phyloP scores from a whole-genome alignment of 257 asterid genomes.

The Rauvolfia tetraphylla region DNA sequence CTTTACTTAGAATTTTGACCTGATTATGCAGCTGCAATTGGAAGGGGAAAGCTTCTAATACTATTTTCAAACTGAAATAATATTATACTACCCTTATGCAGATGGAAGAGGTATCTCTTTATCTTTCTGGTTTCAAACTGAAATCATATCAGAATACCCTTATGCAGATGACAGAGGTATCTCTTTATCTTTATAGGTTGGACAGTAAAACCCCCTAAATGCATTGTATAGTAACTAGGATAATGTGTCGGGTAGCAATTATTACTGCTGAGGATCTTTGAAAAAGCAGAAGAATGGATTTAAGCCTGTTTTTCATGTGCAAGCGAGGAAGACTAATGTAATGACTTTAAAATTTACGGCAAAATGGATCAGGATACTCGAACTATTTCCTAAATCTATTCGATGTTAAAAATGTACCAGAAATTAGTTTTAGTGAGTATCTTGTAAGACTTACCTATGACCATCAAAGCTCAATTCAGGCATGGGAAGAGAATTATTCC shows the following conservation, averaged over 20 bases:
- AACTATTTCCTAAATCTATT: neutral
- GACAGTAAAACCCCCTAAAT: neutral
- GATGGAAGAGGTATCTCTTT: neutral
- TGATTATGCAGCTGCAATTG: neutral
- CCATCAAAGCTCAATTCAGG: neutral
- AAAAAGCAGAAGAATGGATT: neutral
- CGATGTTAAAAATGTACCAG: neutral
- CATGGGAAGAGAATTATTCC: neutral
- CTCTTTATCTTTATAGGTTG: neutral
- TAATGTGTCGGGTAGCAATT: neutral
- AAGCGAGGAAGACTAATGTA: neutral
- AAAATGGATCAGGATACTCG: neutral
- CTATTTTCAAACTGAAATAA: neutral
- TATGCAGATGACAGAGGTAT: neutral
- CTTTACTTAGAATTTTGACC: neutral
- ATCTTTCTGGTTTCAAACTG: too few species aligned
- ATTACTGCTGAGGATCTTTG: neutral
- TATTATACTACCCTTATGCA: neutral
- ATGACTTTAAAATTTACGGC: neutral
- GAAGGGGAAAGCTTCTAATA: neutral
- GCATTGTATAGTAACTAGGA: neutral
- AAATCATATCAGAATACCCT: neutral
- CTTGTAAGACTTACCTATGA: neutral
- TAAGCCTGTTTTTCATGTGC: neutral
- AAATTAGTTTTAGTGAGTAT: neutral